phyloP scores from a whole-genome alignment of 331 rosid genomes.

The Spiraea crenata region DNA sequence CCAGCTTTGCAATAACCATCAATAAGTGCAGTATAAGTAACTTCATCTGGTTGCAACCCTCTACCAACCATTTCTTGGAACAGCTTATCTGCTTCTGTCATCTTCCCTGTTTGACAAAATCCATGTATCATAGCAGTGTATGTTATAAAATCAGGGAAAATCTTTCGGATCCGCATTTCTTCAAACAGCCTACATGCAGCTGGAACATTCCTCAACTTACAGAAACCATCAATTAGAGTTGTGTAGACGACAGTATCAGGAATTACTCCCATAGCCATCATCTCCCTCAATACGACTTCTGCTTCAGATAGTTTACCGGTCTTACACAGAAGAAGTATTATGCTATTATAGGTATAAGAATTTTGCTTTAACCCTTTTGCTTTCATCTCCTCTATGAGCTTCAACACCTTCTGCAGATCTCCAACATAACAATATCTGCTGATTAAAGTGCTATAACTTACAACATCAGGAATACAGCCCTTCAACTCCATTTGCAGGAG shows the following conservation, averaged over 20 bases:
- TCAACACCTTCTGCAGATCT: slow-evolving; percentile 56
- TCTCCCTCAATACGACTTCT: slow-evolving; percentile 58
- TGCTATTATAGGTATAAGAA: slow-evolving; percentile 56
- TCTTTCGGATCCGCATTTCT: slow-evolving; percentile 57
- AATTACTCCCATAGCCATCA: slow-evolving; percentile 38
- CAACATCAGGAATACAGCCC: slow-evolving; percentile 67
- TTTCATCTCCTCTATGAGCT: slow-evolving; percentile 73
- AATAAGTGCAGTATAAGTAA: slow-evolving; percentile 69
- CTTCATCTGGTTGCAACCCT: slow-evolving; percentile 78
- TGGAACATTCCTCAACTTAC: slow-evolving; percentile 56
- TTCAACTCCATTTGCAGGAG: slow-evolving; percentile 69
- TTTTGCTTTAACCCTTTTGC: slow-evolving; percentile 61
- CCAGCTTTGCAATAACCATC: slow-evolving; percentile 85
- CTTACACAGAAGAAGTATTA: slow-evolving; percentile 59
- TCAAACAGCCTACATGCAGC: slow-evolving; percentile 55
- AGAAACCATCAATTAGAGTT: slow-evolving; percentile 67
- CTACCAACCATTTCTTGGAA: slow-evolving; percentile 52
- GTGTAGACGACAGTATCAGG: slow-evolving; percentile 83
- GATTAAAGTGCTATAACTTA: slow-evolving; percentile 74
- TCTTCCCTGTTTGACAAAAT: slow-evolving; percentile 61
- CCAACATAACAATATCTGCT: slow-evolving; percentile 61
- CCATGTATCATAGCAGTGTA: slow-evolving; percentile 77
- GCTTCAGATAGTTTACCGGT: slow-evolving; percentile 58
- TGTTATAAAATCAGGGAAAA: slow-evolving; percentile 65
- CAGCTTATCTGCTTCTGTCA: slow-evolving; percentile 56